These are phyloP conservation scores for Cytauxzoon felis DNA, from an alignment of 169 alveolate species.

Conservation along the genomic window DNA sequence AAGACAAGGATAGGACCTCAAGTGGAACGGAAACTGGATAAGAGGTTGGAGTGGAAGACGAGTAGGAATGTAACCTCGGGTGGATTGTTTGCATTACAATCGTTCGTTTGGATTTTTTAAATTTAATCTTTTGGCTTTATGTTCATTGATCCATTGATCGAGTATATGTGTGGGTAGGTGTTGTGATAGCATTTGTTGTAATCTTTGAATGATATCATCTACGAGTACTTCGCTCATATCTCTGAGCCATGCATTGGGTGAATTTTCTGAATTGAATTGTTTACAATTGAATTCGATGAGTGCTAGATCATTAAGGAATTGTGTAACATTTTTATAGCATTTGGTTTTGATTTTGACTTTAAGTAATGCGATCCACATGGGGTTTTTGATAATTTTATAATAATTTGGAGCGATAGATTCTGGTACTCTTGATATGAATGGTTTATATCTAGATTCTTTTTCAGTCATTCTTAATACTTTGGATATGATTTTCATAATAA, in stretches of 20 bases:
- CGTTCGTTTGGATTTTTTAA: too few relatives aligned
- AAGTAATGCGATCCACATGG: conserved; percentile 79
- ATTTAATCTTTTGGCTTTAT: conserved; percentile 43
- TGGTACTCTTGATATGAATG: conserved; percentile 72
- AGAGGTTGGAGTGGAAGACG: too few relatives aligned
- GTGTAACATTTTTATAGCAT: conserved; percentile 64
- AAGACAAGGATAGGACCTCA: too few relatives aligned
- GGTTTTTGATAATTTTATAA: conserved; percentile 71
- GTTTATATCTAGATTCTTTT: conserved; percentile 64
- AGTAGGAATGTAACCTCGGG: too few relatives aligned
- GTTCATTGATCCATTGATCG: conserved; percentile 32
- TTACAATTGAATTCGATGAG: conserved; percentile 78
- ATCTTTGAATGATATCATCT: conserved; percentile 55
- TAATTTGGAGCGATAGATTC: conserved; percentile 82
- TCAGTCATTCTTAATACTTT: conserved; percentile 47
- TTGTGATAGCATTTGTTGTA: conserved; percentile 40
- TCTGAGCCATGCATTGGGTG: conserved; percentile 71
- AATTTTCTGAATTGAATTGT: conserved; percentile 72
- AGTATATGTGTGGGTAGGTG: conserved; percentile 11
- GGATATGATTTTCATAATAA: conserved; percentile 29
- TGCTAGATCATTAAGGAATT: conserved; percentile 70
- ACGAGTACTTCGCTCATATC: conserved; percentile 62
- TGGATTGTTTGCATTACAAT: too few relatives aligned
- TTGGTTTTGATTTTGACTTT: conserved; percentile 71
- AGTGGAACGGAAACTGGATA: too few relatives aligned